These are phyloP conservation scores for Ophiostoma australiae DNA, from an alignment of 2,329 filamentous ascomycete species.

Conservation along the genomic window DNA sequence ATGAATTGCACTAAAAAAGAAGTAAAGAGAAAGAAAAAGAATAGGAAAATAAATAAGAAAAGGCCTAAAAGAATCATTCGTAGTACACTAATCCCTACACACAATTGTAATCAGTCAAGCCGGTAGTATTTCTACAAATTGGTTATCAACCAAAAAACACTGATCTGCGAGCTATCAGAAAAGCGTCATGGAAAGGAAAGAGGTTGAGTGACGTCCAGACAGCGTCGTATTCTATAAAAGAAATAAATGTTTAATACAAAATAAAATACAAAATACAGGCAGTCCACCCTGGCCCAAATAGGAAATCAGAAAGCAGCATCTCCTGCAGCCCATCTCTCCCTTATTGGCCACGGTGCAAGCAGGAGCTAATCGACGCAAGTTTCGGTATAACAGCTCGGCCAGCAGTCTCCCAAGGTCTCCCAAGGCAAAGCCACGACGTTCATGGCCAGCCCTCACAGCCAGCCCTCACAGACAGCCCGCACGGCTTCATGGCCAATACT, in stretches of 20 bases:
- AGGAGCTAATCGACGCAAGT: constrained; percentile 25
- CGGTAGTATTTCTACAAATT: background rate
- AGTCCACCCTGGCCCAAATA: constrained; percentile 18
- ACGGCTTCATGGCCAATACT: background rate
- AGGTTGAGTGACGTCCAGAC: constrained; percentile 2
- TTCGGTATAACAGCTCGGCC: constrained; percentile 24
- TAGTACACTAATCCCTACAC: background rate
- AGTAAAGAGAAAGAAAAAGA: background rate
- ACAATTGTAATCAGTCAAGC: background rate
- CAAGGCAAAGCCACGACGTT: background rate
- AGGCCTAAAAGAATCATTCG: background rate
- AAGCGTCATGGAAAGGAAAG: background rate
- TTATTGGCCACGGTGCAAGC: constrained; percentile 19
- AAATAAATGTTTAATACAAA: background rate
- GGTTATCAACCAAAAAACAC: background rate
- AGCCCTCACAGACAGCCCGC: background rate
- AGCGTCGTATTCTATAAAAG: background rate
- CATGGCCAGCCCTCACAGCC: background rate
- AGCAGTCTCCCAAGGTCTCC: constrained; percentile 17
- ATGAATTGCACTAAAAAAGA: too few species aligned
- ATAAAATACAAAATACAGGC: background rate
- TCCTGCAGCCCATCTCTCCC: background rate
- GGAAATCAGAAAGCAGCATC: constrained; percentile 14
- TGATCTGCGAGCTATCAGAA: background rate
- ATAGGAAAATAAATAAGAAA: background rate